These are phyloP conservation scores for Gossypium sturtianum DNA, from an alignment of 345 rosid species.

Conservation along the genomic window DNA sequence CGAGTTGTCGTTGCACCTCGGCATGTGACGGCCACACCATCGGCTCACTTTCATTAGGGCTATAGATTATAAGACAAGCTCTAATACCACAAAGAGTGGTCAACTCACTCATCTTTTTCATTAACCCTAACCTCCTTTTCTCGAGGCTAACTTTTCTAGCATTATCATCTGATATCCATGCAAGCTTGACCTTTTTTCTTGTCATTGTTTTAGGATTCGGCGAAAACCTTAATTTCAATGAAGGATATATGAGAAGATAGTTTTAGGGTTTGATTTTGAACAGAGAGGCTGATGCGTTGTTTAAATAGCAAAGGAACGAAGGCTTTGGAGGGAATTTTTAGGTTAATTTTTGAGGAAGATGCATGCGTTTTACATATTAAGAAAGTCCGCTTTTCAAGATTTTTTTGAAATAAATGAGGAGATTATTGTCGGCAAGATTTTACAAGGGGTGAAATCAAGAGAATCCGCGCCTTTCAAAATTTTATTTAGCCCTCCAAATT, in stretches of 20 bases:
- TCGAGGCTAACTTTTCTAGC: slow-evolving; percentile 42
- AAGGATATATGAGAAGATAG: not conserved
- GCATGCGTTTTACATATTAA: not conserved
- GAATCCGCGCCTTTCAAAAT: too few species aligned
- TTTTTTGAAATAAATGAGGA: not conserved
- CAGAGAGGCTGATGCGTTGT: too few species aligned
- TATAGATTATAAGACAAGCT: slow-evolving; percentile 32
- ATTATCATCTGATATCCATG: slow-evolving; percentile 30
- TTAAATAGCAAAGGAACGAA: not conserved
- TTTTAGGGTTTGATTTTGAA: not conserved
- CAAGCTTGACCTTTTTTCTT: slow-evolving; percentile 45
- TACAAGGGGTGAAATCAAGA: too few species aligned
- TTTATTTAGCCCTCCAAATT: too few species aligned
- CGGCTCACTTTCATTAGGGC: slow-evolving; percentile 34
- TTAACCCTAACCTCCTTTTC: slow-evolving; percentile 37
- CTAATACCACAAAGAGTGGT: slow-evolving; percentile 32
- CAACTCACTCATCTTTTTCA: slow-evolving; percentile 46
- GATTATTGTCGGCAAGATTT: not conserved
- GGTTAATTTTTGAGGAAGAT: not conserved
- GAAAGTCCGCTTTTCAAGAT: slow-evolving; percentile 9
- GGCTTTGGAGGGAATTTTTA: not conserved
- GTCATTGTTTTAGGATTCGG: slow-evolving; percentile 21
- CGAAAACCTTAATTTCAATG: not conserved
- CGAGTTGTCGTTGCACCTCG: slow-evolving; percentile 11
- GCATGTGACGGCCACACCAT: slow-evolving; percentile 31